A percentile compares a stretch with the other conserved stretches of the same genome.
Conservation (phyloP, 176 grass and related monocot genomes). For the Eremochloa ophiuroides region DNA sequence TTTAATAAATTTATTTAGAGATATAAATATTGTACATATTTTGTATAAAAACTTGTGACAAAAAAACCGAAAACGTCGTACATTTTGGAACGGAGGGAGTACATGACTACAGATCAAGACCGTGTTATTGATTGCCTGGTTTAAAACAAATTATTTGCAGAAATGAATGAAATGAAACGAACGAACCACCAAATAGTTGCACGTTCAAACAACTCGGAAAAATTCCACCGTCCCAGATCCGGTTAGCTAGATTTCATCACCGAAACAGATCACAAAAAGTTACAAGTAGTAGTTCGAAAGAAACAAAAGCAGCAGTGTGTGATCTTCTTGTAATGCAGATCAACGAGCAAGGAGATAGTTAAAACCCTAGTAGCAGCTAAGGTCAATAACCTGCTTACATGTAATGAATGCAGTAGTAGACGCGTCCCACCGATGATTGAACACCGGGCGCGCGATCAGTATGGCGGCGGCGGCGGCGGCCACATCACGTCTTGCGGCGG, state of each 20-base stretch:
- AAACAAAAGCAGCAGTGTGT: not conserved
- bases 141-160: not conserved
- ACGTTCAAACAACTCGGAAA: not conserved
- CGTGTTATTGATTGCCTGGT: not conserved
- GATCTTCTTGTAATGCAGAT: slow-evolving; percentile 10
- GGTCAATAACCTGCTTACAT: slow-evolving; percentile 24
- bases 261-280: not conserved
- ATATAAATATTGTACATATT: no score
- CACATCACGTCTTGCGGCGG: slow-evolving; percentile 67
- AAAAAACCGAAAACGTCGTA: no score
- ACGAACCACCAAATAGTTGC: not conserved
- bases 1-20: no score
- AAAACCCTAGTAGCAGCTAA: slow-evolving; percentile 36
- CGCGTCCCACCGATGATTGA: slow-evolving; percentile 14
- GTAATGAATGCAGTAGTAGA: not conserved
- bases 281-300: not conserved
- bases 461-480: slow-evolving; percentile 50
- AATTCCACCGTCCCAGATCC: not conserved
- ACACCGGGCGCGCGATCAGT: slow-evolving; percentile 21
- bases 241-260: slow-evolving; percentile 5
- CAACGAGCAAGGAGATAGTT: slow-evolving; percentile 1
- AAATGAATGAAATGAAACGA: not conserved
- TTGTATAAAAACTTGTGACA: no score
- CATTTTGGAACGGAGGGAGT: no score
- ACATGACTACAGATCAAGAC: no score